Evolutionary conservation across 2,329 filamentous ascomycete species (phyloP).

Genomic region (Cordyceps javanica): DNA sequence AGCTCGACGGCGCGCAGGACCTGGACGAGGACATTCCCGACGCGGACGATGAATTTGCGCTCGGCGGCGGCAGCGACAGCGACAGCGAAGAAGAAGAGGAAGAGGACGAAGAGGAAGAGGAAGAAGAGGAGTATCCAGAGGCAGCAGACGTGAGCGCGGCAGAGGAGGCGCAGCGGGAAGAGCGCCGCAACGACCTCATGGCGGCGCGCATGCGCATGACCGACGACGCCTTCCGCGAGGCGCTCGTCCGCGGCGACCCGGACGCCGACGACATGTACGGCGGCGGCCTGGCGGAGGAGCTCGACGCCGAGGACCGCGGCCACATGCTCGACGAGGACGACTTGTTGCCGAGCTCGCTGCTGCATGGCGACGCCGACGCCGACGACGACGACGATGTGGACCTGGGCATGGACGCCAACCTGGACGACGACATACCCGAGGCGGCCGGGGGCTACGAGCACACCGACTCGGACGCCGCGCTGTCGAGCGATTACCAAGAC

Average conservation of each 20-base stretch:
- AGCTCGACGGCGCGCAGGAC: constrained; percentile 52
- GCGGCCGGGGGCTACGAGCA: constrained; percentile 65
- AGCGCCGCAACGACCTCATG: constrained; percentile 43
- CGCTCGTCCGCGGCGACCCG: constrained; percentile 45
- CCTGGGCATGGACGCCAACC: constrained; percentile 48
- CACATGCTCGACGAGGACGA: constrained; percentile 60
- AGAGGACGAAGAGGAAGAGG: constrained; percentile 35
- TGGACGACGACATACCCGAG: constrained; percentile 67
- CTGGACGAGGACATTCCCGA: constrained; percentile 71
- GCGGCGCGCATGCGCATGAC: constrained; percentile 46
- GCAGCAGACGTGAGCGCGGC: constrained; percentile 24
- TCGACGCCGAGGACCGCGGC: constrained; percentile 49
- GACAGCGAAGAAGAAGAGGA: constrained; percentile 36
- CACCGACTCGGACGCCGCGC: constrained; percentile 65
- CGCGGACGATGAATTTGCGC: constrained; percentile 50
- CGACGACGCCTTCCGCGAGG: constrained; percentile 57
- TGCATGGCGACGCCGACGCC: no score
- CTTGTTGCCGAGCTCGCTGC: constrained; percentile 33
- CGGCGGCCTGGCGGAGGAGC: constrained; percentile 43
- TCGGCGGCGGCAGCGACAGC: constrained; percentile 39
- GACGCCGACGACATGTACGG: constrained; percentile 46
- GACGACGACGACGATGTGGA: constrained; percentile 20
- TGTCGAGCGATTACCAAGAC: constrained; percentile 39
- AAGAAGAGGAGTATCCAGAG: no score
- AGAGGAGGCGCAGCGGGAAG: constrained; percentile 34